phyloP scores from a whole-genome alignment of 2,329 filamentous ascomycete species.

The Penicillium crustosum region DNA sequence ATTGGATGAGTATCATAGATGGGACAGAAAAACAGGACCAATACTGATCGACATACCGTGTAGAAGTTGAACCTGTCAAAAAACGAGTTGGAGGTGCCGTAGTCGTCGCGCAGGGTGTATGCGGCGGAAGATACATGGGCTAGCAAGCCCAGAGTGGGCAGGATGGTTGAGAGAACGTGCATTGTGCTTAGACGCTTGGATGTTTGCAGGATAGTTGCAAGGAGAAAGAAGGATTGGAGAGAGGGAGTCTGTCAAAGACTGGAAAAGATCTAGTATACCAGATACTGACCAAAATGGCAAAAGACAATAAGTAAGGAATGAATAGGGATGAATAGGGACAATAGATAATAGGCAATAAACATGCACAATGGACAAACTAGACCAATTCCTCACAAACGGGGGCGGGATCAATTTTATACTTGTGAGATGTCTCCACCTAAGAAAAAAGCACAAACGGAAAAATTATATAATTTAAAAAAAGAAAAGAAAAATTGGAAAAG shows the following conservation, averaged over 20 bases:
- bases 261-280: constrained; percentile 1
- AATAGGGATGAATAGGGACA: constrained; percentile 14
- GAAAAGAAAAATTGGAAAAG: constrained; percentile 6
- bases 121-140: constrained; percentile 34
- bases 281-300: neutral
- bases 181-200: constrained; percentile 21
- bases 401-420: neutral
- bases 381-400: neutral
- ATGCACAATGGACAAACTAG: constrained; percentile 15
- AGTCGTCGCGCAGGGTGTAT: constrained; percentile 51
- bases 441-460: neutral
- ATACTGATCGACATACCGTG: constrained; percentile 37
- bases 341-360: neutral
- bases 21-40: no score
- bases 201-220: constrained; percentile 3
- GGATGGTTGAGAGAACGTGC: constrained; percentile 29
- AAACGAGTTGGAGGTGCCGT: constrained; percentile 46
- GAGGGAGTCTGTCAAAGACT: constrained; percentile 21
- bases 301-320: constrained; percentile 9
- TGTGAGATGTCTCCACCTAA: neutral
- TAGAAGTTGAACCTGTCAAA: constrained; percentile 56
- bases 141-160: constrained; percentile 32
- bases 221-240: constrained; percentile 2
- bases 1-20: neutral
- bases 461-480: constrained; percentile 5